Evolutionary conservation across 768 basidiomycete genomes (phyloP).

Genomic region (Glaciozyma antarctica): DNA sequence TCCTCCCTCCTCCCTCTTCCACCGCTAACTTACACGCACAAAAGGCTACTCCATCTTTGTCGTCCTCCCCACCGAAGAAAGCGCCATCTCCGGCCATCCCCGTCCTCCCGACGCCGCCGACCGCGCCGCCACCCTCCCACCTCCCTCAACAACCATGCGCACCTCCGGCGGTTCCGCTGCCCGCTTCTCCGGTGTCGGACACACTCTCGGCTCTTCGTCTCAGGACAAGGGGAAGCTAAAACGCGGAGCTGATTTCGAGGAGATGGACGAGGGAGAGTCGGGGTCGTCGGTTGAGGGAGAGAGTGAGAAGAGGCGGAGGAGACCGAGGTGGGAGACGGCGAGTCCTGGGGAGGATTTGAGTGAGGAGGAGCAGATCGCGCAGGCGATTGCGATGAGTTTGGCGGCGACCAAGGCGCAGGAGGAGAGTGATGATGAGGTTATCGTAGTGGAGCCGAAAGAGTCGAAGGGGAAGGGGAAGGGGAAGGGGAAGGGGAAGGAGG

Average conservation of each 20-base stretch:
- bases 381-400: slow-evolving; percentile 25
- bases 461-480: background rate
- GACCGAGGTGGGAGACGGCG: background rate
- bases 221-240: background rate
- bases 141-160: slow-evolving; percentile 6
- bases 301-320: slow-evolving; percentile 7
- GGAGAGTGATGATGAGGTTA: background rate
- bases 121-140: slow-evolving; percentile 10
- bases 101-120: slow-evolving; percentile 11
- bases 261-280: background rate
- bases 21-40: background rate
- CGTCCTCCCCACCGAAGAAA: slow-evolving; percentile 19
- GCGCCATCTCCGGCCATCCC: slow-evolving; percentile 6
- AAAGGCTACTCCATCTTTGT: slow-evolving; percentile 34
- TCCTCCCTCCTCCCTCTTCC: background rate
- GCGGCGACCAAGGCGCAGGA: slow-evolving; percentile 4
- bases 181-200: background rate
- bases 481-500: background rate
- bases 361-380: slow-evolving; percentile 30
- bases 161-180: background rate
- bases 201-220: slow-evolving; percentile 2
- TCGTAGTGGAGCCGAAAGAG: background rate
- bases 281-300: slow-evolving; percentile 7
- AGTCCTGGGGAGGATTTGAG: background rate
- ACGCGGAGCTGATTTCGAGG: background rate